Evolutionary conservation across 2,329 filamentous ascomycete species (phyloP), one percentile per base, ranked within the genome.

Genomic region (Nemania bipapillata): DNA sequence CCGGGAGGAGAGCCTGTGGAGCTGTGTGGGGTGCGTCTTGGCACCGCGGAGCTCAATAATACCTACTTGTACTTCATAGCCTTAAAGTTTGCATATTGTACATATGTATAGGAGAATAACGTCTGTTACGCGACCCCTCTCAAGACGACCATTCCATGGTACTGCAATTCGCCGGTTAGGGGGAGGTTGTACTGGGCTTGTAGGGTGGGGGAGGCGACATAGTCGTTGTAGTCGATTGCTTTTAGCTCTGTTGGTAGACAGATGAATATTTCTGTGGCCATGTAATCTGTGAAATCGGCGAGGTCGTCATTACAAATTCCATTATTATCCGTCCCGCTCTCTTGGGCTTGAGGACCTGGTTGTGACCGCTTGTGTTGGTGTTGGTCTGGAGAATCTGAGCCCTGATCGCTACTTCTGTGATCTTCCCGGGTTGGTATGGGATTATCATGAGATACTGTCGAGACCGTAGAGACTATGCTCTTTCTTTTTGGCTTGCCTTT

Each of bases 271-370:
- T 92, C 87, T 55, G 82, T 80, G 26, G 92, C 89, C 32, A 96
- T 86, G 79, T 94, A 96, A 83, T 94, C 90, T 62, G 92, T 89
- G 79, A 96, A 96, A 0, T 96, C 93, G 28, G 88, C 87, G 24
- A 96, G 81, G 63, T 94, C 92, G 73, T 91, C 90, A 4, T 86
- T 87, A 72, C 35, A 9, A 12, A 28, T 32, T 1, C 40, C 42
- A 24, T 28, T 22, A 6, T 57, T 20, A n/a, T 24, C 35, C 7
- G 87, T 66, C 47, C 60, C 77, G 15, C 68, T 55, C 5, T 72
- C 49, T 28, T 56, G n/a, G 6, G 59, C 52, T 63, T n/a, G n/a
- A n/a, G n/a, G n/a, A n/a, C 62, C 64, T 17, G 17, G n/a, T 15
- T 17, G 57, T 47, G 30, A 28, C 26, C 26, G 35, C 6, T 35